Evolutionary conservation across 2,329 filamentous ascomycete genomes (phyloP).

Genomic region (Botrytis galanthina): DNA sequence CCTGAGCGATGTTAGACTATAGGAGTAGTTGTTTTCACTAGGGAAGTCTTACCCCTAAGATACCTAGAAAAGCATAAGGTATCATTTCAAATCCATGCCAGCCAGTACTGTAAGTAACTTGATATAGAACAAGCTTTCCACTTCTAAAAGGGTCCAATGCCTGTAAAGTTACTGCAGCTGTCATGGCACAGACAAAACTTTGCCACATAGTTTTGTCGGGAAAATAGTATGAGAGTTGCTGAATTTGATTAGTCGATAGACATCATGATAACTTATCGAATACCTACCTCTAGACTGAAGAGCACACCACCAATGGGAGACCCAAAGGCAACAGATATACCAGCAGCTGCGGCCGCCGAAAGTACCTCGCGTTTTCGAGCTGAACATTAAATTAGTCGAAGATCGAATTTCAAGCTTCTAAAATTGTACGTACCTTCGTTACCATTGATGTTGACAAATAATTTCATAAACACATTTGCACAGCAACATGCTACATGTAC

Average conservation of each 20-base stretch:
- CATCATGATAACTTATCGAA: background rate
- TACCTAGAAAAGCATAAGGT: conserved; percentile 81
- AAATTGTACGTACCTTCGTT: conserved; percentile 68
- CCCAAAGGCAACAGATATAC: conserved; percentile 59
- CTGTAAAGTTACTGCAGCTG: conserved; percentile 91
- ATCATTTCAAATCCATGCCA: conserved; percentile 96
- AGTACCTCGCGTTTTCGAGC: conserved; percentile 91
- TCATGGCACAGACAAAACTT: conserved; percentile 98
- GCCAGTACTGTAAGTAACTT: conserved; percentile 85
- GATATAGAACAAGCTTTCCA: conserved; percentile 92
- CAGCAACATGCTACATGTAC: conserved; percentile 98
- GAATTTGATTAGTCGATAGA: conserved; percentile 21
- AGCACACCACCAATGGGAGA: conserved; percentile 84
- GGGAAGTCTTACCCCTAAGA: conserved; percentile 61
- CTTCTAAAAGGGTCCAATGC: conserved; percentile 92
- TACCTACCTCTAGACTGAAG: conserved; percentile 80
- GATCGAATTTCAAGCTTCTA: background rate
- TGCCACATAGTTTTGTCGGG: conserved; percentile 99
- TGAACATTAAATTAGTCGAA: conserved; percentile 37
- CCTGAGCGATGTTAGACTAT: conserved; percentile 45
- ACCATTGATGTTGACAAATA: conserved; percentile 74
- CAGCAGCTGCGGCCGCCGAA: conserved; percentile 77
- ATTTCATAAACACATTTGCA: conserved; percentile 88
- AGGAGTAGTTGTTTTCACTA: background rate
- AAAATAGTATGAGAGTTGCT: conserved; percentile 95